Base-by-base conservation (phyloP, 768 basidiomycete species). In the Xerocomus potaroensis region DNA sequence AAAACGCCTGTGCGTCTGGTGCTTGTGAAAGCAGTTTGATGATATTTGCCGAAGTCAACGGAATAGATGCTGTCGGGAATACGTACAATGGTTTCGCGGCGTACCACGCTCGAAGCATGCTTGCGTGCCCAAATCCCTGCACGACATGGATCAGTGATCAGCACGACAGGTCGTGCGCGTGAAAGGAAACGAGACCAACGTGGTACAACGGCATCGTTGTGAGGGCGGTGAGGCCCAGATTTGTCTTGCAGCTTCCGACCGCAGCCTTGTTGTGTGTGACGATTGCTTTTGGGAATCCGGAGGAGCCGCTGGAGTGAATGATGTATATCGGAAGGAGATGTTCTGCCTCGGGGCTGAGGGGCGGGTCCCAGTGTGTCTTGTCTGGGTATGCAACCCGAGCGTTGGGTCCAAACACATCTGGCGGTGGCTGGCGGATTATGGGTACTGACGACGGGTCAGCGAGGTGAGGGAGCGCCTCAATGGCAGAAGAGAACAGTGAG, bases 211-310 rank as follows among this genome's bases (percentile, higher is more conserved):
- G 43, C 68, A 63, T 36, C 3, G 62, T 63, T 5, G 58, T 49
- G 19, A 63, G 51, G 26, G 47, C 50, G 12, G 41, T 44, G 15
- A 61, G 50, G 22, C 50, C 51, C 32, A 63, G 43, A 43, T 71
- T 63, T 55, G 68, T 55, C 40, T 66, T 55, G 46, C 65, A 56
- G 48, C 74, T 68, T 27, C 63, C 60, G 36, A 72, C 36, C 14
- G 68, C 58, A 5, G 58, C 63, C 41, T 65, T 63, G 51, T 74
- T 72, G 2, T 66, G 69, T 45, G 61, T 51, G 32, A 57, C 55
- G 24, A 72, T 74, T 26, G 68, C 71, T 56, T 69, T 78, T 2
- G 78, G 78, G 43, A 68, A 74, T 0, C 78, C 79, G 11, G 79
- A 78, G 8, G 63, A 65, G 15, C 61, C 58, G 6, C 40, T 72